A percentile compares a stretch with the other conserved stretches of the same genome.
Conservation (phyloP, 805 yeast species). For the Nakazawaea holstii region DNA sequence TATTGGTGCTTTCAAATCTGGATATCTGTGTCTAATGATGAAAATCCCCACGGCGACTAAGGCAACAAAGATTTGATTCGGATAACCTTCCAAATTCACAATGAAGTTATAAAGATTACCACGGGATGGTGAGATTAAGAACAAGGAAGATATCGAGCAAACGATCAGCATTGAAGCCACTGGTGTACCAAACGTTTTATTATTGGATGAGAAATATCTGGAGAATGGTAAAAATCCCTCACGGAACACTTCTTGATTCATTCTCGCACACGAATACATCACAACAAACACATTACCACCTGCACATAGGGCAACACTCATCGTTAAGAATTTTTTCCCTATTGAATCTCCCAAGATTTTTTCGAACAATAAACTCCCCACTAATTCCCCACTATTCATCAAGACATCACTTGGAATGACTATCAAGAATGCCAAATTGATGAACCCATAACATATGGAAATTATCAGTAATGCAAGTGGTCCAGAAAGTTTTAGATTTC, state of each 20-base stretch:
- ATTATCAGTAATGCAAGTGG: slow-evolving; percentile 40
- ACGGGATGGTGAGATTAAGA: slow-evolving; percentile 37
- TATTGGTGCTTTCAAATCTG: slow-evolving; percentile 44
- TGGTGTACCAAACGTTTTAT: slow-evolving; percentile 50
- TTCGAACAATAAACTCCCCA: slow-evolving; percentile 47
- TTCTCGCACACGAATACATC: slow-evolving; percentile 44
- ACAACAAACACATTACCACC: slow-evolving; percentile 56
- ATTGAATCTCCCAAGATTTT: slow-evolving; percentile 42
- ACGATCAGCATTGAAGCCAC: slow-evolving; percentile 40
- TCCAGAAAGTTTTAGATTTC: slow-evolving; percentile 49
- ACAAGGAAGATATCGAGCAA: slow-evolving; percentile 31
- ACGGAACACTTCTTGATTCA: slow-evolving; percentile 51
- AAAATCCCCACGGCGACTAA: slow-evolving; percentile 54
- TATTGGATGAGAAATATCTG: slow-evolving; percentile 44
- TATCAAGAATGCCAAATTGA: slow-evolving; percentile 44
- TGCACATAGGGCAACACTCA: slow-evolving; percentile 46
- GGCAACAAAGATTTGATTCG: slow-evolving; percentile 42
- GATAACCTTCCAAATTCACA: slow-evolving; percentile 47
- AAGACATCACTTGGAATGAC: slow-evolving; percentile 46
- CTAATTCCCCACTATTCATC: slow-evolving; percentile 38
- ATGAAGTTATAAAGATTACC: slow-evolving; percentile 48
- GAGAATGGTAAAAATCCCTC: slow-evolving; percentile 52
- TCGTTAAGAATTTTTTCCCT: slow-evolving; percentile 43
- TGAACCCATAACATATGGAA: slow-evolving; percentile 38
- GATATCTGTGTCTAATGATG: slow-evolving; percentile 44